phyloP scores from a whole-genome alignment of 169 alveolate species.

The Babesia ovata region DNA sequence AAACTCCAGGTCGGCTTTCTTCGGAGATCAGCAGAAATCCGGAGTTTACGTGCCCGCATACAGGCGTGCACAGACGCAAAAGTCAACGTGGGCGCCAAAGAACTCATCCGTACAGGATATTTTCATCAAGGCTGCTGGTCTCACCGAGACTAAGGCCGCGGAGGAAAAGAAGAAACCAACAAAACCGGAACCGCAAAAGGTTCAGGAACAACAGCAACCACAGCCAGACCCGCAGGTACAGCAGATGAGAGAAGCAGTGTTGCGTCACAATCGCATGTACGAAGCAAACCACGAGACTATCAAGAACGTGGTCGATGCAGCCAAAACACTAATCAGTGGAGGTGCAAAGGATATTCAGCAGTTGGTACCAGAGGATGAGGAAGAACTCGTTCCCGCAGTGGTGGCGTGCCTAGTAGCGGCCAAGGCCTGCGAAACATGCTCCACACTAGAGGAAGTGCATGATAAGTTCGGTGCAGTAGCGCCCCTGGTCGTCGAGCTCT shows the following conservation, averaged over 20 bases:
- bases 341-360: slow-evolving; percentile 6
- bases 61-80: slow-evolving; percentile 33
- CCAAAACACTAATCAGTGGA: slow-evolving; percentile 22
- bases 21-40: slow-evolving; percentile 25
- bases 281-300: slow-evolving; percentile 37
- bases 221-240: slow-evolving; percentile 14
- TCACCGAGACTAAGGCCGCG: slow-evolving; percentile 20
- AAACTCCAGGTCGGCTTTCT: not conserved
- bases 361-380: slow-evolving; percentile 34
- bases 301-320: slow-evolving; percentile 32
- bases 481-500: slow-evolving; percentile 23
- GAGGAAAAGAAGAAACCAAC: slow-evolving; percentile 10
- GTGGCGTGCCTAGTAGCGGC: slow-evolving; percentile 57
- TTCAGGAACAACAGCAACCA: not conserved
- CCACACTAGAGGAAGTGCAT: slow-evolving; percentile 27
- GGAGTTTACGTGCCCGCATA: slow-evolving; percentile 63
- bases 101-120: slow-evolving; percentile 50
- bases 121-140: slow-evolving; percentile 59
- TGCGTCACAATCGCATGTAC: slow-evolving; percentile 55
- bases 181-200: slow-evolving; percentile 27
- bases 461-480: slow-evolving; percentile 25
- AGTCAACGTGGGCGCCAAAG: not conserved
- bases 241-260: slow-evolving; percentile 45
- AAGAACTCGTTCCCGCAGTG: slow-evolving; percentile 61
- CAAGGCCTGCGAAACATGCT: slow-evolving; percentile 50